A percentile compares a stretch with the other conserved stretches of the same genome.
These are phyloP conservation scores for Coemansia sp. DNA, from an alignment of 192 early-diverging fungal species.

Conservation along the genomic window DNA sequence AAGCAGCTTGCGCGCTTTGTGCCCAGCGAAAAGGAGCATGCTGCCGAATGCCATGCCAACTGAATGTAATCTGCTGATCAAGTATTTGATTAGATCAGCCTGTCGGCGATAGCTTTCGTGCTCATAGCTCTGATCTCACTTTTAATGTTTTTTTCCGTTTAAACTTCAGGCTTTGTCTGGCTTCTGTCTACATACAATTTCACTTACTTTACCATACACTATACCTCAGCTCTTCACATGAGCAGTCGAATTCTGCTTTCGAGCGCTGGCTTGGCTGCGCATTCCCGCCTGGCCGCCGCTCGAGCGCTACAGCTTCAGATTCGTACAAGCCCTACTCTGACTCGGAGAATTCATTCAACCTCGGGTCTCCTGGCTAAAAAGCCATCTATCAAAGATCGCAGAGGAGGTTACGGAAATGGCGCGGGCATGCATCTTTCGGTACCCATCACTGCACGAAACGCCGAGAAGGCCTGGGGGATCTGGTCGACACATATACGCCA, in stretches of 20 bases:
- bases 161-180: background rate
- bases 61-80: background rate
- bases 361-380: background rate
- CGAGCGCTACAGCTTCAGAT: too few species aligned
- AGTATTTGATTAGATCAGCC: too few species aligned
- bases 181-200: background rate
- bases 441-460: conserved; percentile 33
- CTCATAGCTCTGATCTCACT: background rate
- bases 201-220: too few species aligned
- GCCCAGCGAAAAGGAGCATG: conserved; percentile 24
- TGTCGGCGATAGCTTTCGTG: too few species aligned
- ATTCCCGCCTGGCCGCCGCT: too few species aligned
- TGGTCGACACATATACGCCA: conserved; percentile 24
- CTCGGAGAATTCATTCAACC: too few species aligned
- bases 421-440: conserved; percentile 33
- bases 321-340: too few species aligned
- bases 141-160: too few species aligned
- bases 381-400: conserved; percentile 1
- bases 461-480: conserved; percentile 45
- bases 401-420: conserved; percentile 19
- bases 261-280: too few species aligned
- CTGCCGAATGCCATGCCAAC: conserved; percentile 5
- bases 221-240: too few species aligned
- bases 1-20: conserved; percentile 44
- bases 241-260: too few species aligned